These are phyloP conservation scores for Hydrangea macrophylla DNA, from an alignment of 148 eudicot genomes.

Conservation along the genomic window DNA sequence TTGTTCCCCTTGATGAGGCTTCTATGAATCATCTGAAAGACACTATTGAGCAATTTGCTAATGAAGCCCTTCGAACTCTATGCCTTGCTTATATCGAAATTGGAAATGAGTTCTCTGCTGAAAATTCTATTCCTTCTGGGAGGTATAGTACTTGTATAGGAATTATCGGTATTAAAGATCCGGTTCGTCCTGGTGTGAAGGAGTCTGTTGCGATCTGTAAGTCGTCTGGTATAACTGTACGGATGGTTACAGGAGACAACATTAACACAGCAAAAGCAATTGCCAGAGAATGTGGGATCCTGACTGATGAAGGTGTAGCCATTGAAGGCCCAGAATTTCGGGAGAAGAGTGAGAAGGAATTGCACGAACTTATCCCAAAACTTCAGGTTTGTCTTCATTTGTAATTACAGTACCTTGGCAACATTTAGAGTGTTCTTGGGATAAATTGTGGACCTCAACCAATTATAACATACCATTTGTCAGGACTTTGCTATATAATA, in stretches of 20 bases:
- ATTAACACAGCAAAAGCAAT: slow-evolving; percentile 85
- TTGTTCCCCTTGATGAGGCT: slow-evolving; percentile 48
- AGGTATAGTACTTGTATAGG: slow-evolving; percentile 71
- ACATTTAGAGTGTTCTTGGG: not conserved
- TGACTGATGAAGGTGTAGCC: slow-evolving; percentile 72
- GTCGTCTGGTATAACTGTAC: slow-evolving; percentile 69
- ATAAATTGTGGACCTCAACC: not conserved
- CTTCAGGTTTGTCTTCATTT: slow-evolving; percentile 51
- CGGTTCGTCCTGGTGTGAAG: slow-evolving; percentile 83
- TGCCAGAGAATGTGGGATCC: slow-evolving; percentile 85
- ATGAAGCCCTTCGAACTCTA: slow-evolving; percentile 76
- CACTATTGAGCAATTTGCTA: slow-evolving; percentile 70
- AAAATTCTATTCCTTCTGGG: slow-evolving; percentile 47
- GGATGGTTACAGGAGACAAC: slow-evolving; percentile 89
- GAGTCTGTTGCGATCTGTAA: slow-evolving; percentile 79
- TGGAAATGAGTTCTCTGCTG: slow-evolving; percentile 41
- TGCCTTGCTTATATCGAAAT: slow-evolving; percentile 73
- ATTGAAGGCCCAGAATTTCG: slow-evolving; percentile 87
- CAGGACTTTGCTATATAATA: not conserved
- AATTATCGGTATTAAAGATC: slow-evolving; percentile 83
- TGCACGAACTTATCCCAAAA: slow-evolving; percentile 61
- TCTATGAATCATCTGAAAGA: slow-evolving; percentile 33
- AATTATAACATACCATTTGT: not conserved
- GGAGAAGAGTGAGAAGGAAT: slow-evolving; percentile 57
- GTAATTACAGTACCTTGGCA: not conserved